Percentiles rank a stretch among this genome's conserved stretches.
phyloP scores from a whole-genome alignment of 106 monocot genomes.

The Alisma plantagoaquatica region DNA sequence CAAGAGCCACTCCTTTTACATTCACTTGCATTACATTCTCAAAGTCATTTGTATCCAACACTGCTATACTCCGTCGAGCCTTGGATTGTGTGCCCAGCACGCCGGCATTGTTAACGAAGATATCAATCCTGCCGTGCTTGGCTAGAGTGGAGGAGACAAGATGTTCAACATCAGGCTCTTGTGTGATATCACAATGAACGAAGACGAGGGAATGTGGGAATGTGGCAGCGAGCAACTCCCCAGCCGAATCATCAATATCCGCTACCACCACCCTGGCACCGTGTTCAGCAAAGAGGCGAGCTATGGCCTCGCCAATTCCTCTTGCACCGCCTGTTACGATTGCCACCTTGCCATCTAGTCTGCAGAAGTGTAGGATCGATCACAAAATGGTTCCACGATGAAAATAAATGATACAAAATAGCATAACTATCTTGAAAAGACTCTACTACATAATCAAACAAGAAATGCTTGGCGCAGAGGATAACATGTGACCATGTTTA shows the following conservation, averaged over 20 bases:
- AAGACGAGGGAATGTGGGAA: constrained; percentile 1
- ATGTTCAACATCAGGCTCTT: constrained; percentile 8
- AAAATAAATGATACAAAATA: too few species aligned
- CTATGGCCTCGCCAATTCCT: constrained; percentile 8
- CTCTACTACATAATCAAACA: too few species aligned
- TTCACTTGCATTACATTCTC: constrained; percentile 5
- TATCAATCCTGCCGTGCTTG: constrained; percentile 5
- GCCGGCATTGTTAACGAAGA: constrained; percentile 15
- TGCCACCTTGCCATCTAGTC: constrained; percentile 21
- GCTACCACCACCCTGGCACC: constrained; percentile 14
- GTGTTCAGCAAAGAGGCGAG: constrained; percentile 12
- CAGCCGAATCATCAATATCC: not conserved
- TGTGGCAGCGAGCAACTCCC: constrained; percentile 1
- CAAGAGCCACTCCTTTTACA: not conserved
- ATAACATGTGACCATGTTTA: too few species aligned
- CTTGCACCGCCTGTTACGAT: constrained; percentile 14
- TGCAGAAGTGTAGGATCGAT: too few species aligned
- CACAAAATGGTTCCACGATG: too few species aligned
- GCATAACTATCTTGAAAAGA: too few species aligned
- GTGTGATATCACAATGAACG: constrained; percentile 12
- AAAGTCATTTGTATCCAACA: not conserved
- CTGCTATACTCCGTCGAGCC: constrained; percentile 16
- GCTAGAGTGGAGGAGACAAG: constrained; percentile 5
- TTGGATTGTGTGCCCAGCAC: not conserved
- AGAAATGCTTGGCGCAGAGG: too few species aligned